Evolutionary conservation across 495 filamentous ascomycete species (phyloP).

Genomic region (Copromyces sp.): DNA sequence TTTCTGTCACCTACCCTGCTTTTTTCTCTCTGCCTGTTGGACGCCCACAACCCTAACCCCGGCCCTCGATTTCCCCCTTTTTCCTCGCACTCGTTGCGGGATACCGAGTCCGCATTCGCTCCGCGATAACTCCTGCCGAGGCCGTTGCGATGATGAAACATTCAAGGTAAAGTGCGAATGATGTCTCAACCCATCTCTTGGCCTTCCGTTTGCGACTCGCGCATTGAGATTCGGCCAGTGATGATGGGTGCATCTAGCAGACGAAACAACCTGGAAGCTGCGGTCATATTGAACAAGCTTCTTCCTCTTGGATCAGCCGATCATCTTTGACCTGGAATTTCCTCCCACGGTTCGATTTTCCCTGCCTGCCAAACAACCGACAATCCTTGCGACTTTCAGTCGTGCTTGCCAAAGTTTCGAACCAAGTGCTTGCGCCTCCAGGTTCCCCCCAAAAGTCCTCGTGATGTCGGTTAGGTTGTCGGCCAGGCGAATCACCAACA

Average conservation of each 20-base stretch:
- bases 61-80: neutral
- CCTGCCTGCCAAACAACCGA: neutral
- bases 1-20: neutral
- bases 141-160: too few relatives aligned
- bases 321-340: neutral
- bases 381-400: neutral
- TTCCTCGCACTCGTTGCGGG: neutral
- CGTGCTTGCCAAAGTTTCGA: neutral
- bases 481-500: neutral
- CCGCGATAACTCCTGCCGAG: neutral
- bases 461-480: neutral
- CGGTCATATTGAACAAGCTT: neutral
- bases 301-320: neutral
- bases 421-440: neutral
- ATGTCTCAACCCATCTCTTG: neutral
- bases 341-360: neutral
- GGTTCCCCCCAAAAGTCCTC: neutral
- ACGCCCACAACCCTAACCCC: neutral
- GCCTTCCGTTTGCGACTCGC: neutral
- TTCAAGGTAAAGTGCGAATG: too few relatives aligned
- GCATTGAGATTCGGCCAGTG: neutral
- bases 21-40: neutral
- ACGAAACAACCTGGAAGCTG: too few relatives aligned
- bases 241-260: neutral
- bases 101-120: neutral